These are phyloP conservation scores for Colletotrichum navitas DNA, from an alignment of 2,329 filamentous ascomycete species.

Conservation along the genomic window DNA sequence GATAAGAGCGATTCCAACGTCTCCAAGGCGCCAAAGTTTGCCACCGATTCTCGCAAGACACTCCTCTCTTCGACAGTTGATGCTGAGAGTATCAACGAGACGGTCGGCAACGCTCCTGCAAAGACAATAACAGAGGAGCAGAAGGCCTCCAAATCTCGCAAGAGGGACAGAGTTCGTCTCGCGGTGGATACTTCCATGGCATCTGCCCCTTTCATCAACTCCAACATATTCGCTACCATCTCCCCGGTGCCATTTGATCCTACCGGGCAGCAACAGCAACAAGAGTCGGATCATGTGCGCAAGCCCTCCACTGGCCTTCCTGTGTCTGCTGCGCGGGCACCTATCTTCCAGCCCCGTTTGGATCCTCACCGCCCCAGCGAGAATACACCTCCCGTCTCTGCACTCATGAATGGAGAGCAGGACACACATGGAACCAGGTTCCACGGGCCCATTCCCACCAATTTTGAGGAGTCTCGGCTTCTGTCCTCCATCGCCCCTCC, in stretches of 20 bases:
- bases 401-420: conserved; percentile 36
- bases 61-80: conserved; percentile 17
- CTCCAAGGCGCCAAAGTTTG: conserved; percentile 40
- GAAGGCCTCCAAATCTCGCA: conserved; percentile 17
- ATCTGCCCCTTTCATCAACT: conserved; percentile 26
- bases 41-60: conserved; percentile 10
- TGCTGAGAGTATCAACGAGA: neutral
- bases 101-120: neutral
- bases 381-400: conserved; percentile 46
- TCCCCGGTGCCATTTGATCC: conserved; percentile 7
- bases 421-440: conserved; percentile 7
- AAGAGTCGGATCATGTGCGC: neutral
- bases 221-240: conserved; percentile 3
- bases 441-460: conserved; percentile 22
- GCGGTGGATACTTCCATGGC: conserved; percentile 31
- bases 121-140: neutral
- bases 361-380: conserved; percentile 30
- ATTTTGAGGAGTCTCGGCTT: conserved; percentile 22
- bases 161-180: conserved; percentile 30
- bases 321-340: conserved; percentile 61
- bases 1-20: conserved; percentile 39
- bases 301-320: conserved; percentile 55
- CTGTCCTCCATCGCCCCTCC: conserved; percentile 36
- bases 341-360: conserved; percentile 61
- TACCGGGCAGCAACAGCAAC: neutral